A percentile compares a stretch with the other conserved stretches of the same genome.
Conservation (phyloP, 352 stramenopile species). For the Phytophthora pistaciae region DNA sequence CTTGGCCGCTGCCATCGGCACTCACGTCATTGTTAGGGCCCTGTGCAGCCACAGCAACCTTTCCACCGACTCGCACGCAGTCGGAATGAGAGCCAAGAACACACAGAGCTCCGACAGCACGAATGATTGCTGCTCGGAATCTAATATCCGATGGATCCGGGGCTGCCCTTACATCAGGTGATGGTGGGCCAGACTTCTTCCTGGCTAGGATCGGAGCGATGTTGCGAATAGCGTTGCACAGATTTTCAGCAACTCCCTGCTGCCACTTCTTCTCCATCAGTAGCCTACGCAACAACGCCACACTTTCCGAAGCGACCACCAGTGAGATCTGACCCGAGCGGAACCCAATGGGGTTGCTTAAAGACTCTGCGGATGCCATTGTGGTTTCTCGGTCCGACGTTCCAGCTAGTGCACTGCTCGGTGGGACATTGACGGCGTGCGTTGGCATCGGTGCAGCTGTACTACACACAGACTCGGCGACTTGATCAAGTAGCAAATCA, state of each 20-base stretch:
- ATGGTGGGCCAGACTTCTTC: constrained; percentile 37
- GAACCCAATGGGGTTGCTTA: constrained; percentile 86
- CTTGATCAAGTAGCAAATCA: constrained; percentile 88
- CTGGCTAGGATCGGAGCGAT: constrained; percentile 68
- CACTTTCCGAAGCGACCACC: constrained; percentile 81
- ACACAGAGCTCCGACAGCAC: constrained; percentile 83
- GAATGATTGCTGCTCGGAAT: constrained; percentile 75
- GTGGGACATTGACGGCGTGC: constrained; percentile 56
- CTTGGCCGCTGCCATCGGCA: constrained; percentile 46
- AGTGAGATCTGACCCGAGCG: constrained; percentile 84
- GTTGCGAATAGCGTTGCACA: constrained; percentile 80
- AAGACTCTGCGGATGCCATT: constrained; percentile 65
- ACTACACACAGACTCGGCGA: constrained; percentile 87
- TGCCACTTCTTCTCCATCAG: constrained; percentile 78
- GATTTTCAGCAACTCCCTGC: constrained; percentile 63
- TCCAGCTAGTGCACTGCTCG: constrained; percentile 29
- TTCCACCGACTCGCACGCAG: constrained; percentile 84
- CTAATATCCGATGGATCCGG: constrained; percentile 66
- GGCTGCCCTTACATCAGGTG: constrained; percentile 5
- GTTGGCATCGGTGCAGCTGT: constrained; percentile 72
- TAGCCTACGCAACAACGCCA: constrained; percentile 77
- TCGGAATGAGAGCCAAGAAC: constrained; percentile 87
- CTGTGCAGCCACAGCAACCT: constrained; percentile 73
- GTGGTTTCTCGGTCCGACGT: constrained; percentile 30
- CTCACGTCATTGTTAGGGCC: constrained; percentile 33